Base-by-base conservation (phyloP, 2,329 filamentous ascomycete genomes). In the Rutstroemia sp. region DNA sequence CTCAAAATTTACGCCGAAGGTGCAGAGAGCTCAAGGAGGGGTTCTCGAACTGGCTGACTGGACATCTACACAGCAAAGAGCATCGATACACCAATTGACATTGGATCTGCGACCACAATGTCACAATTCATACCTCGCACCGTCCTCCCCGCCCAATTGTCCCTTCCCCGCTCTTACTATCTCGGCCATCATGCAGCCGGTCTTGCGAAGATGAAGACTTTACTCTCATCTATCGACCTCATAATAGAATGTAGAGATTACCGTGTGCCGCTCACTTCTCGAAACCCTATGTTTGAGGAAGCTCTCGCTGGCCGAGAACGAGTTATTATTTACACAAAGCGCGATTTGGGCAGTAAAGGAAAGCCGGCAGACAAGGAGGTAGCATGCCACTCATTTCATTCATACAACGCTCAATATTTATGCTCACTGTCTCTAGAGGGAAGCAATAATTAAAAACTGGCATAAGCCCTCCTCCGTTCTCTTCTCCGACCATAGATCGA, bases 221-320 rank as follows among this genome's bases (percentile, higher is more conserved):
- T 88, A 69, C 80, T 99, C 49, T 83, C 85, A 27, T 84, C 83
- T 60, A 88, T 96, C 65, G 88, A 92, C 67, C 83, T 97, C 45
- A 83, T 99, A 54, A 82, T 99, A 68, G 94, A 99, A 75, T 96
- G 92, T 71, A 88, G 94, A 68, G 94, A 99, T 75, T 91, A 91
- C 69, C 86, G 94, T 48, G 85, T 96, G 0, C 94, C 94, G 0
- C 75, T 97, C 9, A 92, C 91, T 0, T 94, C 89, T 3, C 84
- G 89, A 63, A 99, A 99, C 69, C 92, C 92, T 0, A 75, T 92
- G 47, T 92, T 99, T 64, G 92, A 97, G 69, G 79, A 84, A 60
- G 80, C 83, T 34, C 76, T 97, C 46, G 82, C 83, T 27, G 86
- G 85, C 16, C 84, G 84, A 61, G 79, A 87, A 65, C 82, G 92